Base-by-base conservation (phyloP, 345 rosid genomes). In the Microthlaspi erraticum region DNA sequence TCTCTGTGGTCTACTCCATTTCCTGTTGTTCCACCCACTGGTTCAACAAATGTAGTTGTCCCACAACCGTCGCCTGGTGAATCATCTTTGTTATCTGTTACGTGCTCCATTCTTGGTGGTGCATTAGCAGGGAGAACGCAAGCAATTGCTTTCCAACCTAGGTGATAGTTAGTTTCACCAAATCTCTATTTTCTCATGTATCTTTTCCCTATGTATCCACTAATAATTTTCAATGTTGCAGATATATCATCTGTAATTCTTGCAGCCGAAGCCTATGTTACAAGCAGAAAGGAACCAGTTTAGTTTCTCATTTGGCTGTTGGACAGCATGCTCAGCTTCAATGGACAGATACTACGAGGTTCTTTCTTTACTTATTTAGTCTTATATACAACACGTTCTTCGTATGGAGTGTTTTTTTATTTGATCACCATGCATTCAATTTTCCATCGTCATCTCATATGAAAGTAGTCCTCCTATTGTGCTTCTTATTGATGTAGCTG, bases 131-230 rank as follows among this genome's bases (percentile, higher is more conserved):
- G 97, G 68, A 82, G 88, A 81, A 90, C 94, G 8, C 85, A 78
- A 66, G 92, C 92, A 63, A 81, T 90, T 72, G 86, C 93, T 72
- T 90, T 90, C 78, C 98, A 93, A 81, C 97, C 98, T 46, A 82
- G 92, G 93, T 85, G 73, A 70, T 43, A 56, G 46, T 50, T 44
- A 36, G 53, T 54, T 55, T 56, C 52, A 55, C 52, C 45, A 68
- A 55, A 45, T 52, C 39, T 52, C 11, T 54, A 10, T 61, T 19
- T 26, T 34, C 37, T 62, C 74, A 32, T 36, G 41, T 54, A 68
- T 39, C 66, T 41, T 46, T 44, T 75, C 51, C 64, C n/a, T 17
- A 18, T 52, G 37, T 29, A 44, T 62, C 70, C 59, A 62, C 58
- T 54, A 32, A 61, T 43, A 26, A 7, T 52, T 37, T 37, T 45